A percentile compares a stretch with the other conserved stretches of the same genome.
phyloP scores from a whole-genome alignment of 441 rosid genomes.

The Pelargonium fulgidum region DNA sequence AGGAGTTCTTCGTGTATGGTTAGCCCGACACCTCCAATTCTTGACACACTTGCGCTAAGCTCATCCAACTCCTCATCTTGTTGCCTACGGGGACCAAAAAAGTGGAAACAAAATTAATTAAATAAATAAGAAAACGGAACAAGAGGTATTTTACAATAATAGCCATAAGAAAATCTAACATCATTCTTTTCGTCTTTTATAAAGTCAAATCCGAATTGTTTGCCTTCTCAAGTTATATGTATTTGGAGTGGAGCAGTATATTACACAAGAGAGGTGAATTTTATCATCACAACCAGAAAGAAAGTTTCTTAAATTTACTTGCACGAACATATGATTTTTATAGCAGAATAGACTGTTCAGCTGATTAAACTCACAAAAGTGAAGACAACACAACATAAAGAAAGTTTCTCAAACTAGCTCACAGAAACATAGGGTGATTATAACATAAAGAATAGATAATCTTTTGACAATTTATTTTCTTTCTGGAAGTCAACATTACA shows the following conservation, averaged over 20 bases:
- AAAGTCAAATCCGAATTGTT: neutral
- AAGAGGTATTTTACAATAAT: neutral
- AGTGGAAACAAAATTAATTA: conserved; percentile 15
- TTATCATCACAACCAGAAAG: neutral
- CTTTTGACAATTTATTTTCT: too few relatives aligned
- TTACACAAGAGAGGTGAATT: too few relatives aligned
- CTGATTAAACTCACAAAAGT: too few relatives aligned
- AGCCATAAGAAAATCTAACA: neutral
- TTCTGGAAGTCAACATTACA: too few relatives aligned
- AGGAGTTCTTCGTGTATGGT: conserved; percentile 92
- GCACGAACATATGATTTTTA: neutral
- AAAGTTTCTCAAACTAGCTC: too few relatives aligned
- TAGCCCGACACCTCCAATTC: conserved; percentile 94
- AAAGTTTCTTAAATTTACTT: neutral
- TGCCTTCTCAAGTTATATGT: neutral
- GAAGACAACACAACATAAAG: too few relatives aligned
- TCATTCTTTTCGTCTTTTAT: neutral
- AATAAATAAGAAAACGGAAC: conserved; percentile 4
- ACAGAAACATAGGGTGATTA: too few relatives aligned
- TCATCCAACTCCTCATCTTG: conserved; percentile 98
- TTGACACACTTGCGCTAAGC: conserved; percentile 83
- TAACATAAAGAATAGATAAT: too few relatives aligned
- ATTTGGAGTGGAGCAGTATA: neutral
- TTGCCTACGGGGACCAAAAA: conserved; percentile 45
- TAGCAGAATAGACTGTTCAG: neutral